A percentile compares a stretch with the other conserved stretches of the same genome.
Evolutionary conservation across 2,329 filamentous ascomycete species (phyloP).

Genomic region (Neonectria sp.): DNA sequence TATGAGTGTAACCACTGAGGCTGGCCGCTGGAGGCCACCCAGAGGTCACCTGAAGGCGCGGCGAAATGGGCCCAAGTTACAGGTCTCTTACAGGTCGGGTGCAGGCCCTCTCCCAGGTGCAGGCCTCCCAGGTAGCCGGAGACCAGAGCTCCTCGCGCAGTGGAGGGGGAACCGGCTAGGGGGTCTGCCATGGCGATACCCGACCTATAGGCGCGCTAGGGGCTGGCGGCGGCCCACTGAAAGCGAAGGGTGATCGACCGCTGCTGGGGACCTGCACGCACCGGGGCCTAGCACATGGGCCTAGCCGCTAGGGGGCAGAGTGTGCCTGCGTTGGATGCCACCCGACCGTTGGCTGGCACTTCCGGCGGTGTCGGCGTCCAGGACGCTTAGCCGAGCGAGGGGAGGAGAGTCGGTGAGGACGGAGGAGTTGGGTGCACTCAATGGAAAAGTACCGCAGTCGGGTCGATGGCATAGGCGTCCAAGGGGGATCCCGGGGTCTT

Average conservation of each 20-base stretch:
- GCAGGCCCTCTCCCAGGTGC: background rate
- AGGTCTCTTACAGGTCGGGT: background rate
- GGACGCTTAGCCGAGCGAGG: background rate
- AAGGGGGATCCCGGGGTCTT: conserved; percentile 21
- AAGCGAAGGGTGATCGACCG: background rate
- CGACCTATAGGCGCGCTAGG: background rate
- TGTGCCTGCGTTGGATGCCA: background rate
- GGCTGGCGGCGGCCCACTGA: conserved; percentile 3
- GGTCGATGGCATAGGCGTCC: background rate
- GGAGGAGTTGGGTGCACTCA: background rate
- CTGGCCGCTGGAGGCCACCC: background rate
- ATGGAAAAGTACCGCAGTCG: too few species aligned
- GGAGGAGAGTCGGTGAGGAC: conserved; percentile 1
- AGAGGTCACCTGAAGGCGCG: background rate
- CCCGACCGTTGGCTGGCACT: background rate
- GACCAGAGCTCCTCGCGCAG: too few species aligned
- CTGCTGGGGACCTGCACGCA: background rate
- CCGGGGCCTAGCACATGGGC: background rate
- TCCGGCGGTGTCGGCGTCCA: background rate
- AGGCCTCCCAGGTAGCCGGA: conserved; percentile 1
- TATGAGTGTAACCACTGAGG: conserved; percentile 5
- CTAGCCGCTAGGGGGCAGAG: background rate
- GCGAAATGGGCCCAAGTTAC: background rate
- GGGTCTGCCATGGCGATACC: background rate
- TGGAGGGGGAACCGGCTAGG: conserved; percentile 3